These are phyloP conservation scores for Umbelopsis sp. DNA, from an alignment of 371 early-diverging fungal species.

Conservation along the genomic window DNA sequence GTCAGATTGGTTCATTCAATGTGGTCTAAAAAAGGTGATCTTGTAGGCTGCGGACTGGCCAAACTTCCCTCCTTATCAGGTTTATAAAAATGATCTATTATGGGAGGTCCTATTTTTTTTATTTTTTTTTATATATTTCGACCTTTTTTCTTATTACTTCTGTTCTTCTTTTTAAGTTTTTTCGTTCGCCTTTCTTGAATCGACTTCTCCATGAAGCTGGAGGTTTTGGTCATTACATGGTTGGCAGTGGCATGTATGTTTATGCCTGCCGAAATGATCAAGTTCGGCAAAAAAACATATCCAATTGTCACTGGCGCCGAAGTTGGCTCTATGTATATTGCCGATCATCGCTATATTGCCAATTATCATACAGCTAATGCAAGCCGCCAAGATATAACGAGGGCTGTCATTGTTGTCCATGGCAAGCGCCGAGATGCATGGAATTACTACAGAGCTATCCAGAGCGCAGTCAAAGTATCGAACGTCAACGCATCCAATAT, in stretches of 20 bases:
- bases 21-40: conserved; percentile 5
- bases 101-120: background rate
- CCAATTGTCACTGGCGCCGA: conserved; percentile 4
- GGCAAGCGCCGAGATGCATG: conserved; percentile 8
- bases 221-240: conserved; percentile 1
- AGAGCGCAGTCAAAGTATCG: background rate
- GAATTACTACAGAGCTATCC: conserved; percentile 11
- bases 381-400: background rate
- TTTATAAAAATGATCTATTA: background rate
- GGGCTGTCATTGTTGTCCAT: conserved; percentile 9
- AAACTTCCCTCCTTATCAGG: background rate
- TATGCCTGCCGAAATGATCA: background rate
- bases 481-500: background rate
- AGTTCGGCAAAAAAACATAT: background rate
- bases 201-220: background rate
- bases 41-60: background rate
- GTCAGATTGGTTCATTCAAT: conserved; percentile 15
- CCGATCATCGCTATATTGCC: background rate
- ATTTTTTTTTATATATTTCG: background rate
- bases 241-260: background rate
- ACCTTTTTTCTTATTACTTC: background rate
- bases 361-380: background rate
- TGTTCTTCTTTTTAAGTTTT: background rate
- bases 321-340: conserved; percentile 1
- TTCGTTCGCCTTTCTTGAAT: background rate